These are phyloP conservation scores for Daedalea quercina DNA, from an alignment of 768 basidiomycete genomes.

Conservation along the genomic window DNA sequence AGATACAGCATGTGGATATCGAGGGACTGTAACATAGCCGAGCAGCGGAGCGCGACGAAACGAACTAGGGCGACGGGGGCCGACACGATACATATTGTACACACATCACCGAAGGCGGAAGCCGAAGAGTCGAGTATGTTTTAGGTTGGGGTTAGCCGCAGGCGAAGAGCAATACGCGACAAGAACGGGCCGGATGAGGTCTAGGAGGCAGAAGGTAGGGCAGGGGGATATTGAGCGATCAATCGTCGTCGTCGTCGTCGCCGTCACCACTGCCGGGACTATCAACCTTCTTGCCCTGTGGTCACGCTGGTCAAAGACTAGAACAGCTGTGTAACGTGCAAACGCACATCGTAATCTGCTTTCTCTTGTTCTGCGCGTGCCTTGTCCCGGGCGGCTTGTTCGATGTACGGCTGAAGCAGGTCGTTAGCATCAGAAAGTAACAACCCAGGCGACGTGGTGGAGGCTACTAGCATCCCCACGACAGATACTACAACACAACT, in stretches of 20 bases:
- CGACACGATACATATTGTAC: slow-evolving; percentile 1
- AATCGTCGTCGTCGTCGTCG: slow-evolving; percentile 38
- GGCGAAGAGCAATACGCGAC: too few species aligned
- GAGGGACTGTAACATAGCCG: slow-evolving; percentile 1
- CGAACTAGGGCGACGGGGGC: slow-evolving; percentile 2
- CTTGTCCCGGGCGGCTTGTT: slow-evolving; percentile 86
- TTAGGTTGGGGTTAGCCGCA: slow-evolving; percentile 13
- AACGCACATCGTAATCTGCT: slow-evolving; percentile 35
- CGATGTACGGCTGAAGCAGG: slow-evolving; percentile 67
- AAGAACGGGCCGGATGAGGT: too few species aligned
- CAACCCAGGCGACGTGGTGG: too few species aligned
- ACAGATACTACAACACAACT: too few species aligned
- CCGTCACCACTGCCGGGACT: slow-evolving; percentile 38
- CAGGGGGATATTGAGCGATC: slow-evolving; percentile 1
- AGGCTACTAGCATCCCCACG: too few species aligned
- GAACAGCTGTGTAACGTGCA: not conserved
- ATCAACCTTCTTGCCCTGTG: slow-evolving; percentile 31
- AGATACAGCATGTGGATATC: slow-evolving; percentile 8
- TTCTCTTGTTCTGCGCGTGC: slow-evolving; percentile 80
- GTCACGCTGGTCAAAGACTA: not conserved
- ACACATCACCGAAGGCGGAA: slow-evolving; percentile 2
- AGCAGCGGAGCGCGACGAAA: slow-evolving; percentile 2
- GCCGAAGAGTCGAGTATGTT: slow-evolving; percentile 7
- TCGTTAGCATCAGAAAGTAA: too few species aligned
- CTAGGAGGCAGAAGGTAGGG: not conserved